phyloP scores from a whole-genome alignment of 2,329 filamentous ascomycete species.

The Onygena corvina region DNA sequence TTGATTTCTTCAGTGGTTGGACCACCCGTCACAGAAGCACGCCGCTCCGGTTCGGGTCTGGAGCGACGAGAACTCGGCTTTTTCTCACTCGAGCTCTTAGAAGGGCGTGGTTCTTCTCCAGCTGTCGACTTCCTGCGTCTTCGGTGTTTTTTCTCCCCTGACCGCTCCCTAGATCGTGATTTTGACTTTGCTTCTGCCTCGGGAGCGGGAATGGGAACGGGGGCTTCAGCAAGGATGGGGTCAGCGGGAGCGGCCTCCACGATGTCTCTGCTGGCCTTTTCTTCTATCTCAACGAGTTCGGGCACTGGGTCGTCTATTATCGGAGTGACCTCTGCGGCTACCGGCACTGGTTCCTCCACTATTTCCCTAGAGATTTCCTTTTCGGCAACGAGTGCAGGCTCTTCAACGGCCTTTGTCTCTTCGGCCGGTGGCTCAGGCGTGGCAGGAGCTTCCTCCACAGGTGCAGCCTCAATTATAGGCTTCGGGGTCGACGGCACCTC shows the following conservation, averaged over 20 bases:
- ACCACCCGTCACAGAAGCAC: conserved; percentile 20
- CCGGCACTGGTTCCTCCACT: background rate
- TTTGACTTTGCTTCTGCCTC: conserved; percentile 2
- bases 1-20: background rate
- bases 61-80: conserved; percentile 23
- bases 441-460: background rate
- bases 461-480: background rate
- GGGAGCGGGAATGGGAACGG: too few species aligned
- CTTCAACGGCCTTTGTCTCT: background rate
- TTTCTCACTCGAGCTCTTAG: conserved; percentile 29
- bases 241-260: background rate
- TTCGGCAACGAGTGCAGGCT: background rate
- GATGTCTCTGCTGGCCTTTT: background rate
- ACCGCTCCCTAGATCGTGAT: conserved; percentile 9
- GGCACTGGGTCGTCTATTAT: background rate
- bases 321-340: background rate
- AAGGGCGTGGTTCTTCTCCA: conserved; percentile 23
- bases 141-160: conserved; percentile 16
- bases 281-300: background rate
- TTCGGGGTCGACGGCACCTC: background rate
- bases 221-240: background rate
- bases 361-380: background rate
- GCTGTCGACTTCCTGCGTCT: conserved; percentile 24
- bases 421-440: background rate
- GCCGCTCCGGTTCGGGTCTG: conserved; percentile 21